Conservation (phyloP, 2,329 filamentous ascomycete genomes). For the Sporothrix brasiliensis region DNA sequence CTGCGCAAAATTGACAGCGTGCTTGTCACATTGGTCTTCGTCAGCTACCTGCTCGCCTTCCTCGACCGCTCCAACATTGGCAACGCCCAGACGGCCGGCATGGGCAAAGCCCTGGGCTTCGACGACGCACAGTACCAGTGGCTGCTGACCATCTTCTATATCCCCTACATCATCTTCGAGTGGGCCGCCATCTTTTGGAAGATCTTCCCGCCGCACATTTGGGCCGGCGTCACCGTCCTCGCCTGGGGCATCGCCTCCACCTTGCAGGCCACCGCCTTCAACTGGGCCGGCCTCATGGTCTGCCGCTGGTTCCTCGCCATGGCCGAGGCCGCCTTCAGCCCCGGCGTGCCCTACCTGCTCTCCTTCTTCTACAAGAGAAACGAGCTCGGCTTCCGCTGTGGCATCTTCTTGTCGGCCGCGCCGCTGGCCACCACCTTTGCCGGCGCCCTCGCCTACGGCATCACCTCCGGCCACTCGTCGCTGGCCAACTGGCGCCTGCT, state of each 20-base stretch:
- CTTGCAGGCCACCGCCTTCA: conserved; percentile 43
- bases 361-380: conserved; percentile 52
- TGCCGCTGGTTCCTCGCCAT: conserved; percentile 49
- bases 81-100: conserved; percentile 38
- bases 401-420: conserved; percentile 69
- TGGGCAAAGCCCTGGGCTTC: conserved; percentile 44
- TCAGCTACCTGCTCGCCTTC: conserved; percentile 39
- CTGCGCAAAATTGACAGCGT: conserved; percentile 44
- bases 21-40: conserved; percentile 42
- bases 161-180: conserved; percentile 50
- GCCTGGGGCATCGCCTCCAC: conserved; percentile 42
- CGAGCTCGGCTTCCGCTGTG: conserved; percentile 71
- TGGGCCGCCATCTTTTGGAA: conserved; percentile 51
- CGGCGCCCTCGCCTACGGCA: conserved; percentile 64
- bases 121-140: conserved; percentile 48
- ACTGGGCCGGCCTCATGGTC: conserved; percentile 45
- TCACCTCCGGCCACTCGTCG: conserved; percentile 59
- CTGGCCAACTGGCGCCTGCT: conserved; percentile 67
- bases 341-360: conserved; percentile 49
- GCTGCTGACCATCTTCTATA: conserved; percentile 52
- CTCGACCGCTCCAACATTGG: conserved; percentile 40
- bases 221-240: conserved; percentile 40
- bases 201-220: conserved; percentile 44
- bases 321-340: conserved; percentile 49
- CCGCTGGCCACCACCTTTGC: conserved; percentile 70